phyloP scores from a whole-genome alignment of 2,329 filamentous ascomycete species.

The Phyllosticta citrichinensis region DNA sequence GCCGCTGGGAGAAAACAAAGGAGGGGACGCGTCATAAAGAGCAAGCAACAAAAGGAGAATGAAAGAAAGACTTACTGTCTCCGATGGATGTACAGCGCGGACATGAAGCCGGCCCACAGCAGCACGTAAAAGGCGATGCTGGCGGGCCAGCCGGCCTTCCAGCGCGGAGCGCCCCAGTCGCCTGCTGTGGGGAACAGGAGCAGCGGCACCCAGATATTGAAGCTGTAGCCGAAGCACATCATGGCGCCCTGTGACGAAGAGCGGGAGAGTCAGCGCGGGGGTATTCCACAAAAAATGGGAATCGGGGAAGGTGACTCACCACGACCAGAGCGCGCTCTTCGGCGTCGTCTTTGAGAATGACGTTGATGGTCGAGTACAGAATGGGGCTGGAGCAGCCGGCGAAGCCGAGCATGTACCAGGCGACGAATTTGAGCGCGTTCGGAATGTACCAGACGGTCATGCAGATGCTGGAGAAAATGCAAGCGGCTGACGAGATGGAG shows the following conservation, averaged over 20 bases:
- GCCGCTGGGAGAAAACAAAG: too few relatives aligned
- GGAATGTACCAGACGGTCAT: constrained; percentile 44
- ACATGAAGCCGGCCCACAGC: constrained; percentile 34
- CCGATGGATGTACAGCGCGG: background rate
- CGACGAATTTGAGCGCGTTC: constrained; percentile 36
- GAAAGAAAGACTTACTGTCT: background rate
- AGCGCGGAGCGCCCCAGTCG: constrained; percentile 34
- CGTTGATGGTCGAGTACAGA: constrained; percentile 36
- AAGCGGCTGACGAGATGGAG: constrained; percentile 30
- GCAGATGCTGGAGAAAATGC: constrained; percentile 36
- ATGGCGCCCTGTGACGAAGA: constrained; percentile 27
- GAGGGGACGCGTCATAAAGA: too few relatives aligned
- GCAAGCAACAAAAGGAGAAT: too few relatives aligned
- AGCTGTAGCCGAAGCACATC: constrained; percentile 40
- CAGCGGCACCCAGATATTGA: constrained; percentile 37
- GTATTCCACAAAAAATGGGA: background rate
- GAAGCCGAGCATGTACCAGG: constrained; percentile 34
- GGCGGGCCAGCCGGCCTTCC: constrained; percentile 41
- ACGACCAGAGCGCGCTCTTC: constrained; percentile 34
- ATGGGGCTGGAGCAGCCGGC: constrained; percentile 33
- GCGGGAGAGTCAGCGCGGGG: background rate
- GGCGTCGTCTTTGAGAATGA: constrained; percentile 28
- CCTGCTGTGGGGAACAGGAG: constrained; percentile 35
- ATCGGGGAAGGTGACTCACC: constrained; percentile 13
- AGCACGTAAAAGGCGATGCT: constrained; percentile 37